These are phyloP conservation scores for Copromyces sp. DNA, from an alignment of 495 filamentous ascomycete genomes.

Conservation along the genomic window DNA sequence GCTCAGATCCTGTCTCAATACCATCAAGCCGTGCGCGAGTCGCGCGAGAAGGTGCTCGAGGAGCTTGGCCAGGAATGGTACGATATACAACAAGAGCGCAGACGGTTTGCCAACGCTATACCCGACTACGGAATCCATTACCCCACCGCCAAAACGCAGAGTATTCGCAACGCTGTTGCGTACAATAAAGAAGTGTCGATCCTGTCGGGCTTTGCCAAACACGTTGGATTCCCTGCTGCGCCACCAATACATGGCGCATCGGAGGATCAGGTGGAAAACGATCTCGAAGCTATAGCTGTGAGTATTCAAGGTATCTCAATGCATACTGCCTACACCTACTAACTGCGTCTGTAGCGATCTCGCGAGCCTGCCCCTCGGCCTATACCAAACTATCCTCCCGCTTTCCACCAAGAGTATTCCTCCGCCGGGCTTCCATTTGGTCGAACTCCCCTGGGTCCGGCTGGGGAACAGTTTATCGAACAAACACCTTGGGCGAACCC, in stretches of 20 bases:
- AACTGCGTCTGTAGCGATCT: constrained; percentile 19
- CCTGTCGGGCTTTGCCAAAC: constrained; percentile 81
- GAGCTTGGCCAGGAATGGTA: constrained; percentile 77
- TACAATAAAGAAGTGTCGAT: constrained; percentile 93
- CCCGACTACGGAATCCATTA: constrained; percentile 70
- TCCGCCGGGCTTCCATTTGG: constrained; percentile 28
- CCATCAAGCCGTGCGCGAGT: constrained; percentile 70
- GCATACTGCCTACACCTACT: not conserved
- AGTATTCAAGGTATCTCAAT: constrained; percentile 26
- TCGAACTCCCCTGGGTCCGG: constrained; percentile 40
- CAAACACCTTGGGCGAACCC: constrained; percentile 83
- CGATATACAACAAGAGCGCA: constrained; percentile 80
- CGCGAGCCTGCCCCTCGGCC: constrained; percentile 23
- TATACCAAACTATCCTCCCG: constrained; percentile 3
- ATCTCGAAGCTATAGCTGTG: constrained; percentile 84
- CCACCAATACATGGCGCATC: constrained; percentile 65
- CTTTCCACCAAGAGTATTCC: constrained; percentile 16
- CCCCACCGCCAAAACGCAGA: constrained; percentile 57
- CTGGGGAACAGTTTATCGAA: constrained; percentile 74
- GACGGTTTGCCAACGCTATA: constrained; percentile 70
- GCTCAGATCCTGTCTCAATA: constrained; percentile 78
- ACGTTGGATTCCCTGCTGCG: constrained; percentile 93
- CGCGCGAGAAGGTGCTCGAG: constrained; percentile 70
- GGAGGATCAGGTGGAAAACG: constrained; percentile 66
- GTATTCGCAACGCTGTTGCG: constrained; percentile 66